Conservation (phyloP, 768 basidiomycete genomes). For the Gelatoporia subvermispora region DNA sequence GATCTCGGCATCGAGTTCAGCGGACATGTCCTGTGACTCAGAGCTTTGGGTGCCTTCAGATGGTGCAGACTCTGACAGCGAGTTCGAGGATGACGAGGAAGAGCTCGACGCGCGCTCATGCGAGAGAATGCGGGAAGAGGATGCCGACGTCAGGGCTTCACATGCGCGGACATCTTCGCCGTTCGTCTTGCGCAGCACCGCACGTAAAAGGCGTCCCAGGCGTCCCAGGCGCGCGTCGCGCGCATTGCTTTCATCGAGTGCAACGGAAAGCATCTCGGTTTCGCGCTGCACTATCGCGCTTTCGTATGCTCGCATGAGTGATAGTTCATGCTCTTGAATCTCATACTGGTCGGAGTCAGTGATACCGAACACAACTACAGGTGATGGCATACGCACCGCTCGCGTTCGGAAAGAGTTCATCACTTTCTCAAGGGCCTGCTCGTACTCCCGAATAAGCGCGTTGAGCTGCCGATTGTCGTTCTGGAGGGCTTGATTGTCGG, state of each 20-base stretch:
- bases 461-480: conserved; percentile 97
- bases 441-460: conserved; percentile 89
- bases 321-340: conserved; percentile 87
- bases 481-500: conserved; percentile 81
- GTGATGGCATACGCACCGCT: conserved; percentile 56
- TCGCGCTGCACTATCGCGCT: conserved; percentile 73
- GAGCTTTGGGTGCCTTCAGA: neutral
- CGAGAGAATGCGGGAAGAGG: neutral
- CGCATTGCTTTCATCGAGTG: conserved; percentile 57
- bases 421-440: conserved; percentile 89
- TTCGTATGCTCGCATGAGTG: conserved; percentile 88
- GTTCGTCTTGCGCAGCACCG: conserved; percentile 59
- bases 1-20: conserved; percentile 9
- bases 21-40: neutral
- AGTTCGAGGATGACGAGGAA: neutral
- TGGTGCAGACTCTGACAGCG: neutral
- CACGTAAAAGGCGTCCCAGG: conserved; percentile 64
- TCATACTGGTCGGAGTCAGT: conserved; percentile 55
- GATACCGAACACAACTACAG: neutral
- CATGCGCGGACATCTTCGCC: conserved; percentile 49
- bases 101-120: neutral
- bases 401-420: conserved; percentile 90
- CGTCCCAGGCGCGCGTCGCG: conserved; percentile 66
- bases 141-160: conserved; percentile 7
- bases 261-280: conserved; percentile 55